Base-by-base conservation (phyloP, 306 rosid species). In the Lathyrus sativus region DNA sequence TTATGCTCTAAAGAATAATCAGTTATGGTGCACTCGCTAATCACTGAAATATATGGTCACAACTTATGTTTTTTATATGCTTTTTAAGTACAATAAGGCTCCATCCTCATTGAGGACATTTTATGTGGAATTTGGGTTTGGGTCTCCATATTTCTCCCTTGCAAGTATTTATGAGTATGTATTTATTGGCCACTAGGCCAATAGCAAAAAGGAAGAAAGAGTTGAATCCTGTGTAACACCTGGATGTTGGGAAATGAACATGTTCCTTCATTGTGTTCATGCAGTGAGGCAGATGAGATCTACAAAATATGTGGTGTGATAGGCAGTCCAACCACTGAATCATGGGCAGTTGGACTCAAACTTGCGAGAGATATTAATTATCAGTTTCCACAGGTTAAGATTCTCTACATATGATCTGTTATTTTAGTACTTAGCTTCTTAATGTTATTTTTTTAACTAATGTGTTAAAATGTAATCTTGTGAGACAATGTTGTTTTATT, bases 241-340 rank as follows among this genome's bases (percentile, higher is more conserved):
- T 74, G 24, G 45, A 18, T 74, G 22, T 38, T 37, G 64, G 35
- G 35, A 45, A 56, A 31, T 71, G 4, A 67, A 55, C 48, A 11
- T 46, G 31, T 78, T 46, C 61, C 39, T 68, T 73, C 24, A 15
- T 69, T 48, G 64, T 10, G 29, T 42, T 38, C 15, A 4, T 78
- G 79, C 97, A 95, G 97, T 73, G 97, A 90, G 79, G 85, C 87
- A 9, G 99, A 95, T 77, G 97, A 95, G 81, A 84, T 95, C 63
- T 84, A 79, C 82, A 95, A 95, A 85, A 90, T 95, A 62, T 95
- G 99, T 69, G 81, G 89, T 74, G 92, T 95, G 63, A 86, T 90
- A 8, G 97, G 99, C 82, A 90, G 75, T 69, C 99, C 99, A 70
- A 95, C 85, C 15, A 71, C 49, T 64, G 91, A 84, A 58, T 79